A percentile compares a stretch with the other conserved stretches of the same genome.
phyloP scores from a whole-genome alignment of 1,139 yeast species.

The Nakaseomyces glabratus region DNA sequence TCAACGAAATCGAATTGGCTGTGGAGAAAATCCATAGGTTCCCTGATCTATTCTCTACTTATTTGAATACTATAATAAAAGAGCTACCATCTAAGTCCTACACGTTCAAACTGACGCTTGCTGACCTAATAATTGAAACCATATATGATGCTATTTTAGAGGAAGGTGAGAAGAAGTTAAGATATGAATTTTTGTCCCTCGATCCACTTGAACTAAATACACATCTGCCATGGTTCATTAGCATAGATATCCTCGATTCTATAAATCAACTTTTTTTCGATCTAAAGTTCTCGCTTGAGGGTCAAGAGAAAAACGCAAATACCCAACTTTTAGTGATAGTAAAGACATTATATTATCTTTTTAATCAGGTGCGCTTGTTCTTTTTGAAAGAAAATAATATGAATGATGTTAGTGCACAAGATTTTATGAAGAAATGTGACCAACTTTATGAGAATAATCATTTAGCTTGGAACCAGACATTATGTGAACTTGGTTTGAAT shows the following conservation, averaged over 20 bases:
- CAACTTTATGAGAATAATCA: conserved; percentile 26
- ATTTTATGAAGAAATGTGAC: neutral
- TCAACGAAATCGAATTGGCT: conserved; percentile 14
- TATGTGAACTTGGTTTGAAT: conserved; percentile 41
- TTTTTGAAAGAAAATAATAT: conserved; percentile 13
- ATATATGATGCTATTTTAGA: conserved; percentile 37
- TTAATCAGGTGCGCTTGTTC: conserved; percentile 32
- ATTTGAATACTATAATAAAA: conserved; percentile 28
- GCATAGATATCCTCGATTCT: conserved; percentile 18
- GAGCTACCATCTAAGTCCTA: conserved; percentile 17
- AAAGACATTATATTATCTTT: conserved; percentile 32
- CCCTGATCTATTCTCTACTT: conserved; percentile 33
- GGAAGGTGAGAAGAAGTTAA: conserved; percentile 36
- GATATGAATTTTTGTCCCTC: conserved; percentile 27
- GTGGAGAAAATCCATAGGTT: conserved; percentile 31
- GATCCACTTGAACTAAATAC: conserved; percentile 21
- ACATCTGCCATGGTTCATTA: conserved; percentile 33
- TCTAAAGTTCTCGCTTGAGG: conserved; percentile 17
- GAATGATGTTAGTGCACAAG: conserved; percentile 9
- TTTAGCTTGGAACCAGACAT: conserved; percentile 45
- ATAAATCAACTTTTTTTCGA: conserved; percentile 29
- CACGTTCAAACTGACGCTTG: conserved; percentile 28
- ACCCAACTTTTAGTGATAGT: conserved; percentile 25
- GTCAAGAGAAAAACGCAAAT: conserved; percentile 8
- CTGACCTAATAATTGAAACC: conserved; percentile 34